A percentile compares a stretch with the other conserved stretches of the same genome.
Conservation (phyloP, 768 basidiomycete genomes). For the Boletus pseudopeckii region DNA sequence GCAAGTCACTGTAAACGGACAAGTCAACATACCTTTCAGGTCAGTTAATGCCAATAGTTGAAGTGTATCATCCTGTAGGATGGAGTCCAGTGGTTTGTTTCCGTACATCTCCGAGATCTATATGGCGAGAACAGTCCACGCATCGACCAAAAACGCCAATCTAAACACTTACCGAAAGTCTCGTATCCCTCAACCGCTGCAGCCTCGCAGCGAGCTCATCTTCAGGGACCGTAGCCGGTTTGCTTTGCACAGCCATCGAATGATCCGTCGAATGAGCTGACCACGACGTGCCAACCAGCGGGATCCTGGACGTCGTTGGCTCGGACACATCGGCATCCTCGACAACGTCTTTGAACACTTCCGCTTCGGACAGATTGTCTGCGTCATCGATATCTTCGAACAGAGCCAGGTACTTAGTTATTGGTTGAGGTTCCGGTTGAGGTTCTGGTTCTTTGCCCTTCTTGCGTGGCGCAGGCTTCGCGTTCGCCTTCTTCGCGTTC, state of each 20-base stretch:
- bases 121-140: background rate
- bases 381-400: slow-evolving; percentile 32
- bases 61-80: slow-evolving; percentile 27
- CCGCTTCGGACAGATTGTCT: slow-evolving; percentile 20
- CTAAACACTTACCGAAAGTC: slow-evolving; percentile 15
- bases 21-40: slow-evolving; percentile 14
- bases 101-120: slow-evolving; percentile 16
- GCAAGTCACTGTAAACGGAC: too few relatives aligned
- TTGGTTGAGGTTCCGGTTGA: background rate
- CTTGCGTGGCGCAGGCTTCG: slow-evolving; percentile 8
- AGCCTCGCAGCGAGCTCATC: slow-evolving; percentile 15
- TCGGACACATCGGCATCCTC: background rate
- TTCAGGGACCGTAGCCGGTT: background rate
- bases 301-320: slow-evolving; percentile 5
- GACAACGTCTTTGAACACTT: slow-evolving; percentile 9
- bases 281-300: slow-evolving; percentile 12
- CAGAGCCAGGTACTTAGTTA: slow-evolving; percentile 2
- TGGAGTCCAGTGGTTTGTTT: background rate
- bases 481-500: slow-evolving; percentile 8
- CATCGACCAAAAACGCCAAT: background rate
- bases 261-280: background rate
- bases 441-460: slow-evolving; percentile 22
- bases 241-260: background rate
- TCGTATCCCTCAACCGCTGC: slow-evolving; percentile 17
- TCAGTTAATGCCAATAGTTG: slow-evolving; percentile 19